Conservation (phyloP, 139 green algal genomes). For the Dunaliella sp. region DNA sequence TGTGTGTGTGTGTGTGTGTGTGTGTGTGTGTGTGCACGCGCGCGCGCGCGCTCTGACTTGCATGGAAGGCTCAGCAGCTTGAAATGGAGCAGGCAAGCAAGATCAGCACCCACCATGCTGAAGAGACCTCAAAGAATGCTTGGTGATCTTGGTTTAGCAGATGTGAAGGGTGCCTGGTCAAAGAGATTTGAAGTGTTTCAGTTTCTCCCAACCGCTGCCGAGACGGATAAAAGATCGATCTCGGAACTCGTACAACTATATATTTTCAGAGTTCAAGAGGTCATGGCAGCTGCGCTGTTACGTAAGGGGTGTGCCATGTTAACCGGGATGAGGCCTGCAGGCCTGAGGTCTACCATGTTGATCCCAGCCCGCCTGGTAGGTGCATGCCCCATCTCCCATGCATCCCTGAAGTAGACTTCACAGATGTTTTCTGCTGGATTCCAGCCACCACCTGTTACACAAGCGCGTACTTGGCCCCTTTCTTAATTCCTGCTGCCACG, state of each 20-base stretch:
- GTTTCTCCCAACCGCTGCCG: no score
- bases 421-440: neutral
- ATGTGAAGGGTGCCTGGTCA: no score
- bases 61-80: no score
- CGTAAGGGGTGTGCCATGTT: neutral
- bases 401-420: neutral
- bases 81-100: neutral
- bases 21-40: neutral
- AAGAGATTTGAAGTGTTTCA: no score
- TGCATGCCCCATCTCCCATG: neutral
- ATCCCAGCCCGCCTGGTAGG: neutral
- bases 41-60: no score
- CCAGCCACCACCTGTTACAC: neutral
- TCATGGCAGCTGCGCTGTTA: neutral
- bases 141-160: no score
- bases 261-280: neutral
- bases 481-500: neutral
- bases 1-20: neutral
- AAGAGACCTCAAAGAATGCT: no score
- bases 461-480: neutral
- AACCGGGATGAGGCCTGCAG: neutral
- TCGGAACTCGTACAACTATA: neutral
- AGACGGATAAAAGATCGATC: neutral
- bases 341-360: neutral
- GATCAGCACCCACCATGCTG: neutral